phyloP scores from a whole-genome alignment of 2,329 filamentous ascomycete genomes.

The Meredithiella fracta region DNA sequence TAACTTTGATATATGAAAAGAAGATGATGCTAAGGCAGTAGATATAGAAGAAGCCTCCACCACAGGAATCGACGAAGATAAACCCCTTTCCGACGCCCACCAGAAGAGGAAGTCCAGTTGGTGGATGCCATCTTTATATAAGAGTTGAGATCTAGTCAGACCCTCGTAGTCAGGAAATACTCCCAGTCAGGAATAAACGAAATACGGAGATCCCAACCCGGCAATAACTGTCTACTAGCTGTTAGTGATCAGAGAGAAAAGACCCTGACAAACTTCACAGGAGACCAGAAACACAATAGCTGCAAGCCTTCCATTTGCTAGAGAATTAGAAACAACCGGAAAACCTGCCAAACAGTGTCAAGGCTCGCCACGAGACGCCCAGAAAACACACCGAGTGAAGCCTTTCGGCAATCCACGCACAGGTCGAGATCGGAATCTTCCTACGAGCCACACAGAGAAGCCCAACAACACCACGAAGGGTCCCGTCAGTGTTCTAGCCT shows the following conservation, averaged over 20 bases:
- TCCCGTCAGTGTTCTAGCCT: not conserved
- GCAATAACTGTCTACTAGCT: no score
- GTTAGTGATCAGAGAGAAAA: no score
- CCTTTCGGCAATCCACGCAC: no score
- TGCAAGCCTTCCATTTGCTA: no score
- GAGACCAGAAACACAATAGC: no score
- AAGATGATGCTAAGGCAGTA: not conserved
- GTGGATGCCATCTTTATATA: not conserved
- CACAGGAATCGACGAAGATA: not conserved
- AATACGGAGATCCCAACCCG: not conserved
- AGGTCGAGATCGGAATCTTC: no score
- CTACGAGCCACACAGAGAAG: not conserved
- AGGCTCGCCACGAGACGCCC: no score
- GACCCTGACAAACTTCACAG: no score
- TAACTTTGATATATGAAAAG: not conserved
- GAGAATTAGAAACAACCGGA: no score
- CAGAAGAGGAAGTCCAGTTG: not conserved
- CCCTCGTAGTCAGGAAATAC: no score
- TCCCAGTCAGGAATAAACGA: not conserved
- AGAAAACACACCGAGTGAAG: no score
- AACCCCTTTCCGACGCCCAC: not conserved
- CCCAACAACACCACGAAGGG: constrained; percentile 3
- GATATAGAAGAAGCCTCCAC: not conserved
- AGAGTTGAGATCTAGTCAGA: not conserved
- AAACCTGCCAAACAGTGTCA: no score